phyloP scores from a whole-genome alignment of 2,329 filamentous ascomycete species.

The Calonectria honghensis region DNA sequence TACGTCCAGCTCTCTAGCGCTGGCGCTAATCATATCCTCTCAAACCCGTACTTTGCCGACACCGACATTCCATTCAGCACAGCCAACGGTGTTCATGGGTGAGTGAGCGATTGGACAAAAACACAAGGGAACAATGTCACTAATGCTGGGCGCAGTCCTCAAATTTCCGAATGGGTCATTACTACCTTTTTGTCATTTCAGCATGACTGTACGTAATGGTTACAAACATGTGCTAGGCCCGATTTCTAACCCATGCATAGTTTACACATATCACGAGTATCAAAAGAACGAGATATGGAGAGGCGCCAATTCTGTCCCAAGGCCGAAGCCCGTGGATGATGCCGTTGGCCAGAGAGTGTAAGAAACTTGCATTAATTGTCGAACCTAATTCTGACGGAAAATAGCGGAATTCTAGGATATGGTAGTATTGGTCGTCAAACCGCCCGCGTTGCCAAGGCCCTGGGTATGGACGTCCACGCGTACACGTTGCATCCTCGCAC shows the following conservation, averaged over 20 bases:
- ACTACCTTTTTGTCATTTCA: conserved; percentile 70
- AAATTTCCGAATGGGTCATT: conserved; percentile 75
- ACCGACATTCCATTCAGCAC: conserved; percentile 71
- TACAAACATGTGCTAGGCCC: background rate
- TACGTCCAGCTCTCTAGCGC: conserved; percentile 74
- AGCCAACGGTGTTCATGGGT: conserved; percentile 76
- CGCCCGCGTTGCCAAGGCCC: conserved; percentile 74
- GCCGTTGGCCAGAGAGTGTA: conserved; percentile 70
- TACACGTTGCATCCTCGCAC: conserved; percentile 83
- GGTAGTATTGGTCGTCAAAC: conserved; percentile 73
- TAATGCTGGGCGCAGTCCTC: conserved; percentile 62
- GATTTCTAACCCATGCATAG: conserved; percentile 52
- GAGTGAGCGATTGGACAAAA: conserved; percentile 56
- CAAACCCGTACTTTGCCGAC: conserved; percentile 69
- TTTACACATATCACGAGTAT: conserved; percentile 66
- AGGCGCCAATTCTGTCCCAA: conserved; percentile 47
- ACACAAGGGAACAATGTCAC: background rate
- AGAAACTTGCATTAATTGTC: conserved; percentile 45
- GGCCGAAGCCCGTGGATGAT: conserved; percentile 62
- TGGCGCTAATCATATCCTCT: conserved; percentile 70
- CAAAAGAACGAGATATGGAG: conserved; percentile 68
- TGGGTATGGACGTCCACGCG: conserved; percentile 84
- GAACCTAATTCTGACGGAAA: background rate
- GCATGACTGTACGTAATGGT: conserved; percentile 63
- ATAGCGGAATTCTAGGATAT: conserved; percentile 72